Percentiles rank a stretch among this genome's conserved stretches.
Conservation (phyloP, 2,329 filamentous ascomycete genomes). For the Hypoxylon sp. region DNA sequence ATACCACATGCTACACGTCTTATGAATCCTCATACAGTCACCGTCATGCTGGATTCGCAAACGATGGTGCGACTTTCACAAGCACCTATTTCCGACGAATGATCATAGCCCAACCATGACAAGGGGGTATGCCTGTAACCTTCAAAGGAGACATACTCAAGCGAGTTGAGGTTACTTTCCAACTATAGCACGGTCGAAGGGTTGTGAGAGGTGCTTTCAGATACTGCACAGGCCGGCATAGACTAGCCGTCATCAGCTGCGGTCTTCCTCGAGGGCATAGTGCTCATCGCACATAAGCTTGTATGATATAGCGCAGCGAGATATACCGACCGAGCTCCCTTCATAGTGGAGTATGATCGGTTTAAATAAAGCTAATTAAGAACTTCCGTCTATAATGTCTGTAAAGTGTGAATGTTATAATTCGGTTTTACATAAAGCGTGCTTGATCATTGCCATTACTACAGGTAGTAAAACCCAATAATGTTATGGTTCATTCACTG, state of each 20-base stretch:
- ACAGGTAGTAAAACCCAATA: no score
- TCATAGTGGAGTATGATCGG: constrained; percentile 1
- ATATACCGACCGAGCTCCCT: not conserved
- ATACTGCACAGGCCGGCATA: not conserved
- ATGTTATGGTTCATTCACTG: no score
- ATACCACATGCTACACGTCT: not conserved
- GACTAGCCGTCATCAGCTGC: not conserved
- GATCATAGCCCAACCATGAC: not conserved
- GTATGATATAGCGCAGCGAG: constrained; percentile 8
- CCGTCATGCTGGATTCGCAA: not conserved
- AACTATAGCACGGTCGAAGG: not conserved
- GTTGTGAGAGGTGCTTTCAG: not conserved
- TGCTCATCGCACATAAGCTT: not conserved
- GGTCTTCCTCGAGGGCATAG: not conserved
- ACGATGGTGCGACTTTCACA: not conserved
- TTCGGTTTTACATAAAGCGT: constrained; percentile 1
- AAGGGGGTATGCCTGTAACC: not conserved
- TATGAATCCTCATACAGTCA: not conserved
- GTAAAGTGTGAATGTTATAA: constrained; percentile 10
- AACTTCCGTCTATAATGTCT: not conserved
- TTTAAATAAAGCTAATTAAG: constrained; percentile 3
- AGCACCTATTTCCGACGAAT: not conserved
- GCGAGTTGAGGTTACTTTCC: not conserved
- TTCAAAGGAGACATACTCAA: not conserved
- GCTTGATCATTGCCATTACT: not conserved